Evolutionary conservation across 2,329 filamentous ascomycete genomes (phyloP).

Genomic region (Chlorencoelia australis): DNA sequence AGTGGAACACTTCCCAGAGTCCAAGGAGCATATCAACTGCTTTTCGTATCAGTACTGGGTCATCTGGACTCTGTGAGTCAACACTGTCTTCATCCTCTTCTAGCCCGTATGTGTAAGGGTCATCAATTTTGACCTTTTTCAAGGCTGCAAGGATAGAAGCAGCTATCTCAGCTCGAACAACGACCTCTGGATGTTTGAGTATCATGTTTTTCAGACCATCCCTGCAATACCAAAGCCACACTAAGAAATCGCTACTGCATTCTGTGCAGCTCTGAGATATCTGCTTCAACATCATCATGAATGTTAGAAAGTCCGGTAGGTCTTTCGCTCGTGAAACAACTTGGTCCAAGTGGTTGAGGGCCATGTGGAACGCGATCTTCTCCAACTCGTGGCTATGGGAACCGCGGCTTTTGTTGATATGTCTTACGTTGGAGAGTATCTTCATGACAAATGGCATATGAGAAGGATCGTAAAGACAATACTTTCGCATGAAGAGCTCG

Average conservation of each 20-base stretch:
- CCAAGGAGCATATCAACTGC: conserved; percentile 39
- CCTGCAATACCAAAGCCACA: conserved; percentile 48
- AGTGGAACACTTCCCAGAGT: conserved; percentile 54
- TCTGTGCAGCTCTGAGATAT: conserved; percentile 40
- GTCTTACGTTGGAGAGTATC: conserved; percentile 47
- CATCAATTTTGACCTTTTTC: conserved; percentile 37
- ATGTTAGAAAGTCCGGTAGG: conserved; percentile 47
- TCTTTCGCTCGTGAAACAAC: conserved; percentile 65
- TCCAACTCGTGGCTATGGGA: conserved; percentile 38
- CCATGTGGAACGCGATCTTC: conserved; percentile 41
- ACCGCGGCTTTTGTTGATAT: conserved; percentile 38
- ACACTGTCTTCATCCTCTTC: conserved; percentile 21
- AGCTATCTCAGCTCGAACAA: conserved; percentile 44
- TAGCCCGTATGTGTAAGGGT: conserved; percentile 39
- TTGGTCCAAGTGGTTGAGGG: conserved; percentile 62
- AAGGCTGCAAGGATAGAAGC: conserved; percentile 44
- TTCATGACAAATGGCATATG: conserved; percentile 58
- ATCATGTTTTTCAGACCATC: conserved; percentile 55
- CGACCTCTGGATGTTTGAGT: conserved; percentile 46
- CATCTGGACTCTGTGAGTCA: conserved; percentile 23
- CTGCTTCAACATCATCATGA: conserved; percentile 41
- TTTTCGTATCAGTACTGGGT: conserved; percentile 22
- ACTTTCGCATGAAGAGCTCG: conserved; percentile 59
- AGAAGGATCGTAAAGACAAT: conserved; percentile 67
- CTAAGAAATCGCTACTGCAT: conserved; percentile 49